Conservation (phyloP, 768 basidiomycete genomes). For the Xerocomus potaroensis region DNA sequence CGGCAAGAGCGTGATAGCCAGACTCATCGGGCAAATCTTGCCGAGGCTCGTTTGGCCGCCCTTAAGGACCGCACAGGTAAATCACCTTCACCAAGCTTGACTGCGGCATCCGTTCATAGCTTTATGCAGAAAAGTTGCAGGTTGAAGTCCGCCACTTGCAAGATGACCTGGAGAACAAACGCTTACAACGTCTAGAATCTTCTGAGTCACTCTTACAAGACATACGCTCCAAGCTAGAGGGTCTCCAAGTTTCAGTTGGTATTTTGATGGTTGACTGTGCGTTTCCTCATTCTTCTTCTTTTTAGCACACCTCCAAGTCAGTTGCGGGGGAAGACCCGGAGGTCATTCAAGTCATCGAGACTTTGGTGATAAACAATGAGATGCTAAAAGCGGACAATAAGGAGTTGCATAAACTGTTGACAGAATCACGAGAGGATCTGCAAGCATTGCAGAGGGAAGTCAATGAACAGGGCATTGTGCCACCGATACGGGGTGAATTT, state of each 20-base stretch:
- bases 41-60: conserved; percentile 61
- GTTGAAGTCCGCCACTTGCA: conserved; percentile 61
- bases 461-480: conserved; percentile 61
- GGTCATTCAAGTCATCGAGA: conserved; percentile 67
- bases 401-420: conserved; percentile 70
- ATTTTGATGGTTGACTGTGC: background rate
- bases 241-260: conserved; percentile 56
- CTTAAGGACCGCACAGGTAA: conserved; percentile 66
- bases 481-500: conserved; percentile 41
- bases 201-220: conserved; percentile 66
- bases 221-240: conserved; percentile 58
- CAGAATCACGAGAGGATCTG: conserved; percentile 74
- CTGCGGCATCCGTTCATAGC: conserved; percentile 3
- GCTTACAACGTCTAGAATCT: conserved; percentile 55
- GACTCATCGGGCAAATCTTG: conserved; percentile 57
- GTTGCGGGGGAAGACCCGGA: conserved; percentile 47
- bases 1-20: conserved; percentile 78
- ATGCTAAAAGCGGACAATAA: conserved; percentile 74
- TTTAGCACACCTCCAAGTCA: conserved; percentile 39
- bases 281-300: conserved; percentile 14
- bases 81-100: conserved; percentile 5
- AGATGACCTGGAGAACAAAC: conserved; percentile 57
- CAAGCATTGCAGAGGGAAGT: conserved; percentile 66
- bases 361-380: conserved; percentile 85
- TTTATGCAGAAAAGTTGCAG: conserved; percentile 59